Evolutionary conservation across 164 flowering plant species (phyloP), one percentile per base, ranked within the genome.

Genomic region (Cinnamomum micranthum): DNA sequence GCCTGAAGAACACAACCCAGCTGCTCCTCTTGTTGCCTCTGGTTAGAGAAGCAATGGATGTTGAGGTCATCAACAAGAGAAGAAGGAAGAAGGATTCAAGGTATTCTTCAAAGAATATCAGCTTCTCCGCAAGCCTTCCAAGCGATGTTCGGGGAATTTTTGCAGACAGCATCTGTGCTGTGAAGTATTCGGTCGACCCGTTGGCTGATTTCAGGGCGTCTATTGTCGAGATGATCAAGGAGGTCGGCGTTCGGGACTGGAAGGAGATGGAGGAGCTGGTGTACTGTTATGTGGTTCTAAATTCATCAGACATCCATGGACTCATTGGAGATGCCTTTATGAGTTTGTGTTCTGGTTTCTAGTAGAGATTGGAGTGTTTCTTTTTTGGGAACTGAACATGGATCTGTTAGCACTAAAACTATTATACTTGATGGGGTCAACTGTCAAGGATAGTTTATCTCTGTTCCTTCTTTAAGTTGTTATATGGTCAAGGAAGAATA

Each of bases 61-160:
- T 47, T n/a, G 80, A 81, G 33, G 58, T 33, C 20, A 67, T 58
- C 65, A 33, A 75, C 71, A 81, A 71, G 79, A 52, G 2, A 13
- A 77, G 13, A 50, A 78, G 31, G 71, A 80, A 69, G 79, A 76
- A 74, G 60, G 51, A 65, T 9, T 13, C 17, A 12, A 68, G 75
- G 67, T 31, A 71, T 47, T 50, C 73, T 35, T 69, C 50, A 4
- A 60, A 19, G 50, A 69, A 68, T 50, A 50, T 84, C 0, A 85
- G 88, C 81, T 84, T 87, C 55, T 88, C 89, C 17, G 91, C 91
- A 17, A 73, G 78, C 66, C 76, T 88, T 73, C 91, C 87, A 0
- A 72, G 70, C 0, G 85, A 87, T 55, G 86, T 87, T 33, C 60
- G 59, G 58, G 86, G 83, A 17, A 77, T 63, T 23, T 83, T 76